Percentiles rank a stretch among this genome's conserved stretches.
Evolutionary conservation across 805 yeast genomes (phyloP).

Genomic region (Candida berthetii): DNA sequence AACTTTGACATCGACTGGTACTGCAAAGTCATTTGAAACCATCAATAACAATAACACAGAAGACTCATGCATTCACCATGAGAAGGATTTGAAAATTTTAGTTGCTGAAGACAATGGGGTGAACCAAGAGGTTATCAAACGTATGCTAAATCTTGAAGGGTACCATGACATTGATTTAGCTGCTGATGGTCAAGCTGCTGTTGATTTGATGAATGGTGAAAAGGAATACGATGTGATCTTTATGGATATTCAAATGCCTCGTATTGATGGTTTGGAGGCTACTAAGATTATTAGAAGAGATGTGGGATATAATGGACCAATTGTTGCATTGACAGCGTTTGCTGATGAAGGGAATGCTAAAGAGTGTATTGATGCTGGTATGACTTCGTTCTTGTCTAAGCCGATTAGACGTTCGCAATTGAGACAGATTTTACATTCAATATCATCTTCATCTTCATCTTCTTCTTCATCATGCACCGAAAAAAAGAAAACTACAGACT

Average conservation of each 20-base stretch:
- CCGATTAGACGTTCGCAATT: constrained; percentile 75
- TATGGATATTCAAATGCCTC: constrained; percentile 99
- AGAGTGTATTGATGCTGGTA: constrained; percentile 84
- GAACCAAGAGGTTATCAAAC: constrained; percentile 86
- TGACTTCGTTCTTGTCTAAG: constrained; percentile 86
- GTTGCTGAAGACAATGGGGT: constrained; percentile 94
- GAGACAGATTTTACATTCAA: constrained; percentile 37
- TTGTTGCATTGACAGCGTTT: constrained; percentile 92
- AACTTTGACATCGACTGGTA: constrained; percentile 31
- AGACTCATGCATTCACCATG: no score
- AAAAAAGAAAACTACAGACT: no score
- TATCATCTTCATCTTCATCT: no score
- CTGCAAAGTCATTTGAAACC: constrained; percentile 25
- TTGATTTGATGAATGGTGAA: constrained; percentile 43
- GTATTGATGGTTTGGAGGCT: constrained; percentile 82
- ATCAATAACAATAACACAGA: constrained; percentile 2
- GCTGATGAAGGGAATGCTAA: constrained; percentile 89
- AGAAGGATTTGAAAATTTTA: constrained; percentile 39
- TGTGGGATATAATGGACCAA: constrained; percentile 59
- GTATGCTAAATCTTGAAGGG: constrained; percentile 87
- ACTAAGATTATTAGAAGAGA: constrained; percentile 67
- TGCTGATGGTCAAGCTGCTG: constrained; percentile 87
- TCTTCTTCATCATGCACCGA: no score
- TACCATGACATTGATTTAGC: constrained; percentile 68
- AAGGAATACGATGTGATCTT: constrained; percentile 65